Base-by-base conservation (phyloP, 2,329 filamentous ascomycete species). In the Pseudogymnoascus sp. region DNA sequence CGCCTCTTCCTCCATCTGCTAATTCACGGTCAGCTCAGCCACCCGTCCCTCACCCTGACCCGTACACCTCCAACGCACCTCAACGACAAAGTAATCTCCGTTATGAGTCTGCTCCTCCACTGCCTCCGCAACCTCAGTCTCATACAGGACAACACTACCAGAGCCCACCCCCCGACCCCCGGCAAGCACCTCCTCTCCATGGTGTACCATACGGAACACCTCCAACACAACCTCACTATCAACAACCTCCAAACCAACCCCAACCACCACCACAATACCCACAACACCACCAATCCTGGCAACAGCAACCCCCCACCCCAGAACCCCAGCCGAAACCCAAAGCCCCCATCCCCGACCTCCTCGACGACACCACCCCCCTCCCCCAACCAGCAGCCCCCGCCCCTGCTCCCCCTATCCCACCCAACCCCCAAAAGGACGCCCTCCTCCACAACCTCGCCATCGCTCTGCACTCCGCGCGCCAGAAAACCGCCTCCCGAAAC, bases 381-480 rank as follows among this genome's bases (percentile, higher is more conserved):
- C 51, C 51, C 23, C 51, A 28, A 60, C 51, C 23, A 6, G 70
- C 79, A 14, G 77, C 83, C 11, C 80, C 83, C 2, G 76, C 79
- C 10, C 82, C 88, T 5, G 85, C 92, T 0, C 93, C 95, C 0
- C 93, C 93, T 0, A 92, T 97, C 34, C 93, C 95, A 0, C 93
- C 92, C 0, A 99, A 99, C 71, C 95, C 95, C 0, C 92, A 98
- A 76, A 97, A 96, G 74, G 92, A 98, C 75, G 88, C 90, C 19
- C 84, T 98, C 14, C 82, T 96, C 2, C 83, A 84, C 62, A 89
- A 92, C 51, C 83, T 98, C 31, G 92, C 88, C 37, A 80, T 83
- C 64, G 85, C 87, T 0, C 79, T 98, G 2, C 81, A 86, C 63
- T 79, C 84, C 41, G 87, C 90, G 67, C 86, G 93, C 14, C 85